Conservation (phyloP, 805 yeast genomes). For the Nakazawaea laoshanensis region DNA sequence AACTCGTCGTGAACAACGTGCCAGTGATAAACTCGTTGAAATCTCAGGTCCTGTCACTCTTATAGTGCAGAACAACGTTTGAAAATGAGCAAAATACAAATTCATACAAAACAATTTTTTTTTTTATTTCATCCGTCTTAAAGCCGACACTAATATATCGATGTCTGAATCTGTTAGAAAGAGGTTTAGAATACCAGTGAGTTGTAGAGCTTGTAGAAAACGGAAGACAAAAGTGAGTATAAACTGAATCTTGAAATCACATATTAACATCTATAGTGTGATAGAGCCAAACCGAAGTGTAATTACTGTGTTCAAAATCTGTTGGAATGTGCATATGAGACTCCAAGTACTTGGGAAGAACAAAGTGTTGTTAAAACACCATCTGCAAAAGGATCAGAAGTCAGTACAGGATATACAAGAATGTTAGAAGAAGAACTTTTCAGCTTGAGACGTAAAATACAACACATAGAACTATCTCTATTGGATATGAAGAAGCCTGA, state of each 20-base stretch:
- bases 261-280: conserved; percentile 18
- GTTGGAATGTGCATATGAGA: conserved; percentile 22
- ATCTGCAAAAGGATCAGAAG: not conserved
- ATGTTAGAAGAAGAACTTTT: conserved; percentile 4
- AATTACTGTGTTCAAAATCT: conserved; percentile 20
- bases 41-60: conserved; percentile 7
- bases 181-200: conserved; percentile 27
- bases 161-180: too few relatives aligned
- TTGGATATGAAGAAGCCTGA: not conserved
- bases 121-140: too few relatives aligned
- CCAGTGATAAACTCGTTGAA: conserved; percentile 3
- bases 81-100: not conserved
- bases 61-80: conserved; percentile 6
- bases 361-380: not conserved
- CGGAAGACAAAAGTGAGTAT: conserved; percentile 29
- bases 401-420: not conserved
- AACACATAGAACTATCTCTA: not conserved
- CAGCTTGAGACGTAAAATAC: conserved; percentile 1
- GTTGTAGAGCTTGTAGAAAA: conserved; percentile 38
- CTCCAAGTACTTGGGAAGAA: conserved; percentile 12
- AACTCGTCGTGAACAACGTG: not conserved
- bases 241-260: not conserved
- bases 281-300: conserved; percentile 24
- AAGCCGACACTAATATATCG: too few relatives aligned
- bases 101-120: too few relatives aligned